Conservation (phyloP, 2,329 filamentous ascomycete species). For the Pseudonectria foliicola region DNA sequence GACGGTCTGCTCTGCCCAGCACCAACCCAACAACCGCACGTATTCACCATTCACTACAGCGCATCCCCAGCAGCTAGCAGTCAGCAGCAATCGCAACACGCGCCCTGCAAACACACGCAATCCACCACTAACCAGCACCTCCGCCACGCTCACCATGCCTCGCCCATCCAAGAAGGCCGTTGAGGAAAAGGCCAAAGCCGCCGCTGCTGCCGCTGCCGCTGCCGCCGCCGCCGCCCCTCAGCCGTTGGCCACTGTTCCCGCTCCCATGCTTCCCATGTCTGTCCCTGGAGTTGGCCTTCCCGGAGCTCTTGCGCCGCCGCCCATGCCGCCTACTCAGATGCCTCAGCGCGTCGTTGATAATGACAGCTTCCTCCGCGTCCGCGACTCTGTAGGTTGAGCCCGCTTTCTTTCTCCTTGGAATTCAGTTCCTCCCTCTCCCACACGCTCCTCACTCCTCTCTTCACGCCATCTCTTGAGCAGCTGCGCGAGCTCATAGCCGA, state of each 20-base stretch:
- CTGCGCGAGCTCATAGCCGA: too few species aligned
- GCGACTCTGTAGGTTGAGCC: slow-evolving; percentile 66
- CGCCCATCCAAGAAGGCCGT: slow-evolving; percentile 38
- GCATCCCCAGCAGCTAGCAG: not conserved
- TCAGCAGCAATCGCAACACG: too few species aligned
- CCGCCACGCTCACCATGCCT: slow-evolving; percentile 30
- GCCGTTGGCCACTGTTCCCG: slow-evolving; percentile 31
- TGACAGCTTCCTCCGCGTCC: slow-evolving; percentile 71
- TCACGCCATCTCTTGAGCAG: not conserved
- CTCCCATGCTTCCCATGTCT: slow-evolving; percentile 11
- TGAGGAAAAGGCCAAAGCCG: slow-evolving; percentile 31
- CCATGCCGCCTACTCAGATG: slow-evolving; percentile 11
- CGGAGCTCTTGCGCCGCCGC: slow-evolving; percentile 11
- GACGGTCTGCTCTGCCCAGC: slow-evolving; percentile 3
- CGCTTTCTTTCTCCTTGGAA: slow-evolving; percentile 8
- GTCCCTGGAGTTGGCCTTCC: not conserved
- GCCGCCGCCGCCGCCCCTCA: slow-evolving; percentile 24
- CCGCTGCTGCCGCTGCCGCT: slow-evolving; percentile 15
- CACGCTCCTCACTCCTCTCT: slow-evolving; percentile 1
- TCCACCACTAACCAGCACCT: slow-evolving; percentile 5
- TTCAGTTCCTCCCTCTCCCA: too few species aligned
- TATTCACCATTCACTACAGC: not conserved
- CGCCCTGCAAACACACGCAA: not conserved
- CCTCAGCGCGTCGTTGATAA: slow-evolving; percentile 49
- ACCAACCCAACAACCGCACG: slow-evolving; percentile 1